Evolutionary conservation across 257 asterid genomes (phyloP).

Genomic region (Gentiana macrophylla): DNA sequence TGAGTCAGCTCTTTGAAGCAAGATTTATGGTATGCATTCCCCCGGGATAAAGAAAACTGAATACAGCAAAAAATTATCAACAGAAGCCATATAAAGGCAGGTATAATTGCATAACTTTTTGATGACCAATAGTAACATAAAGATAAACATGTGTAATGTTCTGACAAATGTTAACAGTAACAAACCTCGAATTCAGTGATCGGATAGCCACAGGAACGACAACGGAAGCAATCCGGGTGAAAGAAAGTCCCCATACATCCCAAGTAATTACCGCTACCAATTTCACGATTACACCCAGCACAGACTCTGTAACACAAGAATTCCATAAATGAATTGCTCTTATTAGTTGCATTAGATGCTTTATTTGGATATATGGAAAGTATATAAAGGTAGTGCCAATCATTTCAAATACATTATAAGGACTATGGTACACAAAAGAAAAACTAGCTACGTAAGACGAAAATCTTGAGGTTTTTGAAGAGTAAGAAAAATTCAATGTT

Average conservation of each 20-base stretch:
- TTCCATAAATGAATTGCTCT: too few relatives aligned
- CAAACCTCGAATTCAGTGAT: slow-evolving; percentile 82
- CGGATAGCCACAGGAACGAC: slow-evolving; percentile 65
- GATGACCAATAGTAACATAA: background rate
- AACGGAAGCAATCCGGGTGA: slow-evolving; percentile 88
- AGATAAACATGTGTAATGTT: background rate
- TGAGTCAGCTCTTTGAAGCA: slow-evolving; percentile 96
- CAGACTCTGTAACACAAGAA: slow-evolving; percentile 40
- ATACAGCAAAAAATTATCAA: slow-evolving; percentile 37
- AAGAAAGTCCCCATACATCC: slow-evolving; percentile 91
- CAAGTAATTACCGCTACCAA: slow-evolving; percentile 66
- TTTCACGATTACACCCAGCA: slow-evolving; percentile 76
- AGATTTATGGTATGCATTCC: slow-evolving; percentile 64
- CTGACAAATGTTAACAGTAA: background rate
- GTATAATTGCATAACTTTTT: background rate
- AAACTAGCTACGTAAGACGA: too few relatives aligned
- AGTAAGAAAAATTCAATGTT: too few relatives aligned
- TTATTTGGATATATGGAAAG: too few relatives aligned
- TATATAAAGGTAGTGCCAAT: too few relatives aligned
- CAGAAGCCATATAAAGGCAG: slow-evolving; percentile 23
- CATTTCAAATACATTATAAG: too few relatives aligned
- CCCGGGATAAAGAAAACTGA: slow-evolving; percentile 92
- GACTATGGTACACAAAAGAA: too few relatives aligned
- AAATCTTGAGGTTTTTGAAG: too few relatives aligned
- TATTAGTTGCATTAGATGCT: too few relatives aligned